Conservation (phyloP, 2,329 filamentous ascomycete species). For the Lecanicillium sp. region DNA sequence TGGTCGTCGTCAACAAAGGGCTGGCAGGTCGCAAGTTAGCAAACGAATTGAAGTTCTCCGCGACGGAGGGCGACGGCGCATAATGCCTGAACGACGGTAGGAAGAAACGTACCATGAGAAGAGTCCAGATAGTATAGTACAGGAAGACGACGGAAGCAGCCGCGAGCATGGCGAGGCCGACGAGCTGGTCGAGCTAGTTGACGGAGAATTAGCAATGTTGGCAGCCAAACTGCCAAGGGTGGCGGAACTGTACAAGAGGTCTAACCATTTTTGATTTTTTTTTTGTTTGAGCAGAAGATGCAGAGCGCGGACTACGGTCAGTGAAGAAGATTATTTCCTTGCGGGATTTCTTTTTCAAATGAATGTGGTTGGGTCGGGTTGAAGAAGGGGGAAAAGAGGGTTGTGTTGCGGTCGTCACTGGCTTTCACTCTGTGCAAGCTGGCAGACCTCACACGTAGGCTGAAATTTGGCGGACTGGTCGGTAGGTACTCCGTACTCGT, state of each 20-base stretch:
- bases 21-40: conserved; percentile 37
- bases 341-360: neutral
- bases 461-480: conserved; percentile 3
- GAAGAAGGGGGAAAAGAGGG: neutral
- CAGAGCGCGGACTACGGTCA: conserved; percentile 6
- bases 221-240: neutral
- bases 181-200: conserved; percentile 76
- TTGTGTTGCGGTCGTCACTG: neutral
- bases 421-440: conserved; percentile 1
- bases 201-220: neutral
- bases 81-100: conserved; percentile 4
- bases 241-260: neutral
- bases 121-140: conserved; percentile 97
- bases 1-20: conserved; percentile 96
- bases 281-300: neutral
- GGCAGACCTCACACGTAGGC: conserved; percentile 6
- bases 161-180: conserved; percentile 60
- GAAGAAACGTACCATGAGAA: conserved; percentile 70
- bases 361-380: conserved; percentile 5
- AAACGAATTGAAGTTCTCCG: neutral
- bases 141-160: conserved; percentile 55
- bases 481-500: too few relatives aligned
- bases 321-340: neutral
- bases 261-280: conserved; percentile 6
- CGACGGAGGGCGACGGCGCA: neutral